phyloP scores from a whole-genome alignment of 768 basidiomycete species.

The Filobasidium wieringae region DNA sequence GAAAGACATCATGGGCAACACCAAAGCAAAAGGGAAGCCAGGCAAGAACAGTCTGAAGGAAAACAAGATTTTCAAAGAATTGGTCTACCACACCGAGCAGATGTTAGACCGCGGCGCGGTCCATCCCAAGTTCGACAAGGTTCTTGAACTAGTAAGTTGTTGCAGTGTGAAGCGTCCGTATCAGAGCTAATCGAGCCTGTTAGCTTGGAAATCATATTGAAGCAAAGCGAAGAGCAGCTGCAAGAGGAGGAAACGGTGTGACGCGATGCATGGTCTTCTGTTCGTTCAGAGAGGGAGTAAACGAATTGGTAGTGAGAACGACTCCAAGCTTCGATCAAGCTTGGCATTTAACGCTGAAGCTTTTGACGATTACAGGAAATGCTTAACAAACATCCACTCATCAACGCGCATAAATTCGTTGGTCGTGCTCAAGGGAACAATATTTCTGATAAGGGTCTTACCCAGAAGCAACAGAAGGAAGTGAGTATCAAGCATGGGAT shows the following conservation, averaged over 20 bases:
- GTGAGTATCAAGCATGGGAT: slow-evolving; percentile 49
- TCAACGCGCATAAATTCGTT: slow-evolving; percentile 74
- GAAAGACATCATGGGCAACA: slow-evolving; percentile 41
- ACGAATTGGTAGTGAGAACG: slow-evolving; percentile 59
- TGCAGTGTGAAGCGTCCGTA: background rate
- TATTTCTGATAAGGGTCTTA: slow-evolving; percentile 71
- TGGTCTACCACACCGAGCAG: slow-evolving; percentile 41
- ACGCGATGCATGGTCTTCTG: slow-evolving; percentile 91
- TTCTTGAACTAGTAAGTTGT: slow-evolving; percentile 2
- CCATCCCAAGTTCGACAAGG: slow-evolving; percentile 6
- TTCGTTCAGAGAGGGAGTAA: slow-evolving; percentile 76
- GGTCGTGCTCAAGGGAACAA: slow-evolving; percentile 64
- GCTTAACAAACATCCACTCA: slow-evolving; percentile 59
- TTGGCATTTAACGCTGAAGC: background rate
- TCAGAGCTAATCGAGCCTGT: background rate
- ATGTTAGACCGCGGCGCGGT: background rate
- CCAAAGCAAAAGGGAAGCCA: slow-evolving; percentile 63
- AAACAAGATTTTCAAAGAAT: slow-evolving; percentile 20
- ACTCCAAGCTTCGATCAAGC: background rate
- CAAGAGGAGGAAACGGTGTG: slow-evolving; percentile 23
- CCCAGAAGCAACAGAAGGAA: slow-evolving; percentile 81
- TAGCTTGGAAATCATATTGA: slow-evolving; percentile 8
- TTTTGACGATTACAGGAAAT: slow-evolving; percentile 40
- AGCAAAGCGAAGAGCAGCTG: slow-evolving; percentile 1
- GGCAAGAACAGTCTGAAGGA: slow-evolving; percentile 23